Conservation (phyloP, 1,284 basidiomycete species). For the Microbotryum scabiosae region DNA sequence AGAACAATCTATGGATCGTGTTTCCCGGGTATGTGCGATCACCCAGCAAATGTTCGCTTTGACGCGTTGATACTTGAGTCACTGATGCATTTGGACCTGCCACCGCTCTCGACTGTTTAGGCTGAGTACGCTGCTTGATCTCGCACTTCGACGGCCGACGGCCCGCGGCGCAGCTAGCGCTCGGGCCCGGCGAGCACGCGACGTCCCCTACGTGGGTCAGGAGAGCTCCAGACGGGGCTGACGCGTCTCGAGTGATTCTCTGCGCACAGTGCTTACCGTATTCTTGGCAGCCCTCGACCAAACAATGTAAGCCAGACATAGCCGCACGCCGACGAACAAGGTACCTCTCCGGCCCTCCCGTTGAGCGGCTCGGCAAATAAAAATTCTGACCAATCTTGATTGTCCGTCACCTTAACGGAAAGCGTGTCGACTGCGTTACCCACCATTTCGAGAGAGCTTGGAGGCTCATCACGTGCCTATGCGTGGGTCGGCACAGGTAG, state of each 20-base stretch:
- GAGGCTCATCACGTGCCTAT: slow-evolving; percentile 7
- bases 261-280: slow-evolving; percentile 37
- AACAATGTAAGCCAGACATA: slow-evolving; percentile 37
- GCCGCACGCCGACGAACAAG: too few species aligned
- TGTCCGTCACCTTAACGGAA: neutral
- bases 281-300: slow-evolving; percentile 50
- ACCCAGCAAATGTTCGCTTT: neutral
- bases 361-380: neutral
- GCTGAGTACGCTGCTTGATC: neutral
- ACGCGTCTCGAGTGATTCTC: slow-evolving; percentile 40
- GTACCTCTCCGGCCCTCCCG: neutral
- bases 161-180: neutral
- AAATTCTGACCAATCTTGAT: neutral
- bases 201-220: neutral
- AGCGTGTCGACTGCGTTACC: slow-evolving; percentile 28
- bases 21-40: slow-evolving; percentile 30
- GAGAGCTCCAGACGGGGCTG: neutral
- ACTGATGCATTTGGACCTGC: neutral
- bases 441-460: slow-evolving; percentile 28
- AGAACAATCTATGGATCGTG: slow-evolving; percentile 47
- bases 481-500: slow-evolving; percentile 10
- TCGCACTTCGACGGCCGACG: neutral
- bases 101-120: neutral
- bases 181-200: neutral
- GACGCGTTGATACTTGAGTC: neutral